Evolutionary conservation across 2,329 filamentous ascomycete species (phyloP), one percentile per base, ranked within the genome.

Genomic region (Metarhizium album): DNA sequence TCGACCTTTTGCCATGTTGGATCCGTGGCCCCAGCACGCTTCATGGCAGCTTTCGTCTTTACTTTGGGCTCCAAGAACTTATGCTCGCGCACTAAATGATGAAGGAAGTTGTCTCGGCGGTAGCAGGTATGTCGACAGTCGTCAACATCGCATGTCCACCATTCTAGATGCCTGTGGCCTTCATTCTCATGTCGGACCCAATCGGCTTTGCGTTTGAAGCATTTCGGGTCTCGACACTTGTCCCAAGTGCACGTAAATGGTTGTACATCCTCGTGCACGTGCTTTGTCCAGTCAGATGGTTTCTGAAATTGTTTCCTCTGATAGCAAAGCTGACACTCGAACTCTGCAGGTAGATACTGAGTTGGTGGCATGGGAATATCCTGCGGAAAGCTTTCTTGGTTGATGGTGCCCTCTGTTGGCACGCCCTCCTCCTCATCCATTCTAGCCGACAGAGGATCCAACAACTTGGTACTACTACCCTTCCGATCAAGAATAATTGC

Each of bases 141-240:
- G 4, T 83, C 78, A 20, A 90, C 79, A 54, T 87, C 82, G 63
- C 90, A 96, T 5, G 78, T 83, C 90, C 90, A 96, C 83, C 87
- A 93, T 61, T 95, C 90, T 2, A 95, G 72, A 56, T 94, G 88
- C 23, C 90, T 80, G 64, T 96, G 90, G 24, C 86, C 83, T 67
- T 96, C 90, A 58, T 91, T 95, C 64, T 95, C 90, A 61, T 96
- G 90, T 29, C 90, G 80, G 22, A 95, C 89, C 90, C 90, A 96
- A 64, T 96, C 90, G 14, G 90, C 90, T 68, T 95, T 96, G 46
- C 90, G 81, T 69, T 95, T 95, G 74, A 95, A 96, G 35, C 88
- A 90, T 67, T 94, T 95, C 18, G 87, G 83, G 46, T 95, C 89
- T 8, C 79, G 78, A 63, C 90, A 95, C 47, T 81, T 76, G 2